Base-by-base conservation (phyloP, 2,329 filamentous ascomycete genomes). In the Endocalyx cinctus region DNA sequence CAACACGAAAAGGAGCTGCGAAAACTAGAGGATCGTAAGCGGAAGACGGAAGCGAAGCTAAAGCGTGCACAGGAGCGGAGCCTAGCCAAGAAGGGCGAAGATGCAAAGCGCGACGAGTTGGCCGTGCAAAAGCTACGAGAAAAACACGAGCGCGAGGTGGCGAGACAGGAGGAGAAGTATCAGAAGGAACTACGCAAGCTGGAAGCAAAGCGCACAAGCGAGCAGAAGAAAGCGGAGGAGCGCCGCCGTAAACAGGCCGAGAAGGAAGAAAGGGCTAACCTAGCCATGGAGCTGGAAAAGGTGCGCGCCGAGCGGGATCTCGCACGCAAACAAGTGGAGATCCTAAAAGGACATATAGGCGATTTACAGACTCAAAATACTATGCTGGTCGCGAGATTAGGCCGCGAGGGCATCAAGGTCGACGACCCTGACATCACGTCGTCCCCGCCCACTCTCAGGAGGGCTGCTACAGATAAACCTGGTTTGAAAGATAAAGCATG, bases 151-250 rank as follows among this genome's bases (percentile, higher is more conserved):
- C 67, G 64, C 29, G 78, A 83, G 43, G 54, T 80, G 0, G 72
- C 74, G 27, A 84, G 82, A 51, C 75, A 81, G 33, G 75, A 82
- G 45, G 79, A 79, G 29, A 82, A 79, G 45, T 79, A 81, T 46
- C 70, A 72, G 42, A 70, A 70, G 10, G 81, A 87, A 49, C 62
- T 84, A 28, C 63, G 64, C 41, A 82, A 80, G 56, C 60, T 84
- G 3, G 76, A 85, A 42, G 71, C 77, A 43, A 78, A 77, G 60
- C 74, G 76, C 29, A 65, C 68, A 37, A 72, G 70, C 37, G 83
- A 87, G 49, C 67, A 77, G 39, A 67, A 64, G 46, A 83, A 81
- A 56, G 70, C 71, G 1, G 69, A 72, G 37, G 69, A 71, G 29
- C 58, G 67, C 17, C 61, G 59, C 28, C 60, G 60, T 17, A 80